Conservation (phyloP, 129 eudicot species). For the Helianthus tuberosus region DNA sequence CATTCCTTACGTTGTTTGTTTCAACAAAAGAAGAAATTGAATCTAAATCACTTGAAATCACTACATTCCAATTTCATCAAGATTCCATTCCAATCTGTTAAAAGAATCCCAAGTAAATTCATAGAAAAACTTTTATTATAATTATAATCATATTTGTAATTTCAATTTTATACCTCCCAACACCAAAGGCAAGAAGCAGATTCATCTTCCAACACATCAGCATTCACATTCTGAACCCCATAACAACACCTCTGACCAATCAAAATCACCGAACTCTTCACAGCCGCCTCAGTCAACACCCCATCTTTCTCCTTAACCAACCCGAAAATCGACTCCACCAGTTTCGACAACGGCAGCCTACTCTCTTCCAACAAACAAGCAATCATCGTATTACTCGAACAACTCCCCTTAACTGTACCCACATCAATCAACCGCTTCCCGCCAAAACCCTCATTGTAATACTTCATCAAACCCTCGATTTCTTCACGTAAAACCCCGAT, state of each 20-base stretch:
- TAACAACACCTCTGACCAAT: constrained; percentile 73
- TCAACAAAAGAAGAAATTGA: too few species aligned
- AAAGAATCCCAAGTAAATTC: too few species aligned
- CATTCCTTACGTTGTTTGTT: too few species aligned
- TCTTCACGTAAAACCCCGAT: constrained; percentile 48
- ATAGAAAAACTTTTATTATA: too few species aligned
- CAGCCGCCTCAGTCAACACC: constrained; percentile 49
- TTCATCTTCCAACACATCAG: constrained; percentile 93
- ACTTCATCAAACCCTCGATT: constrained; percentile 47
- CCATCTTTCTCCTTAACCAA: constrained; percentile 46
- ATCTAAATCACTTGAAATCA: too few species aligned
- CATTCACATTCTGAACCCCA: constrained; percentile 63
- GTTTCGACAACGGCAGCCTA: constrained; percentile 58
- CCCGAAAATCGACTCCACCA: constrained; percentile 71
- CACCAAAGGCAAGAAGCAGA: constrained; percentile 79
- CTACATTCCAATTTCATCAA: too few species aligned
- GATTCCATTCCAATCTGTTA: too few species aligned
- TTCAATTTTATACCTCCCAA: constrained; percentile 72
- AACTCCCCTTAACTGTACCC: constrained; percentile 22
- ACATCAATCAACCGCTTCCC: constrained; percentile 6
- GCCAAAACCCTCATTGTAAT: constrained; percentile 40
- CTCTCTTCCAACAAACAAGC: constrained; percentile 89
- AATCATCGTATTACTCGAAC: constrained; percentile 37
- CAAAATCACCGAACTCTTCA: constrained; percentile 69
- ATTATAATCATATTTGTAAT: too few species aligned